A percentile compares a stretch with the other conserved stretches of the same genome.
These are phyloP conservation scores for Solanum verrucosum DNA, from an alignment of 257 asterid species.

Conservation along the genomic window DNA sequence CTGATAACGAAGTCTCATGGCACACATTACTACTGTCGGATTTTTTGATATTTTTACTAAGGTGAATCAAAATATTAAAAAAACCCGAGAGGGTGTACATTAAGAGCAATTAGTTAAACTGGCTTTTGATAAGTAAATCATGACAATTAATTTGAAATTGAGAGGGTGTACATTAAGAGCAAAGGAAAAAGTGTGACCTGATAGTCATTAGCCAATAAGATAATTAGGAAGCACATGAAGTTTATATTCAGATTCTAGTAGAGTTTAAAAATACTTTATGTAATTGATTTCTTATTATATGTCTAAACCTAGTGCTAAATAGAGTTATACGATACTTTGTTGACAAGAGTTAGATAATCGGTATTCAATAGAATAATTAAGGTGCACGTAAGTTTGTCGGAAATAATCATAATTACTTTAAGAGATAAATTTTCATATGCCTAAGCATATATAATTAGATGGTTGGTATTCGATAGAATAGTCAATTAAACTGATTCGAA, in stretches of 20 bases:
- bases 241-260: not conserved
- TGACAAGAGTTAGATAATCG: fast-evolving
- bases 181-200: not conserved
- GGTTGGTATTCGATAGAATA: not conserved
- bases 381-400: fast-evolving
- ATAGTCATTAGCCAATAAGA: not conserved
- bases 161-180: not conserved
- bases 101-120: not conserved
- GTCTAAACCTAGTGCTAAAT: fast-evolving
- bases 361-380: not conserved
- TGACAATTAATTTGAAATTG: not conserved
- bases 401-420: not conserved
- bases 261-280: not conserved
- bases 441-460: fast-evolving
- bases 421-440: not conserved
- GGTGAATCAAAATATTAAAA: not conserved
- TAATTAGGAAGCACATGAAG: not conserved
- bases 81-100: no score
- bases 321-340: not conserved
- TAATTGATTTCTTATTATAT: not conserved
- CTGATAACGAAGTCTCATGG: not conserved
- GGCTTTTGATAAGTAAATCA: fast-evolving
- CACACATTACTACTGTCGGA: not conserved
- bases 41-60: not conserved
- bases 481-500: not conserved